Conservation (phyloP, 2,329 filamentous ascomycete species). For the Annulohypoxylon truncatum region DNA sequence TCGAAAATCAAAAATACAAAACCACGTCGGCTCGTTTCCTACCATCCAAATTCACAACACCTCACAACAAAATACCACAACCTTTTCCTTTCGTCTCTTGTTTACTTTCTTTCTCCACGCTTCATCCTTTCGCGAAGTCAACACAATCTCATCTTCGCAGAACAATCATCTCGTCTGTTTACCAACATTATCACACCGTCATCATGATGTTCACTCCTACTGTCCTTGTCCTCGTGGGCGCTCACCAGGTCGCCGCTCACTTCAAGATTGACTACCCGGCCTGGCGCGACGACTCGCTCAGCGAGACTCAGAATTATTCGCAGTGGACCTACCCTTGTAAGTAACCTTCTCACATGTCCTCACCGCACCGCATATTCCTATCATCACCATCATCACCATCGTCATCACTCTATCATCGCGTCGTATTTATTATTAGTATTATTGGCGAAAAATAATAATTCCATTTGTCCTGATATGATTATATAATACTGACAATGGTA, state of each 20-base stretch:
- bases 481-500: slow-evolving; percentile 1
- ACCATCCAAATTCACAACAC: neutral
- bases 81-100: neutral
- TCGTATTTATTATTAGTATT: neutral
- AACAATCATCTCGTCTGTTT: neutral
- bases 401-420: neutral
- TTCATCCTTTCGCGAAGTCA: neutral
- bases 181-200: neutral
- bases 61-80: neutral
- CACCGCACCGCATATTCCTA: neutral
- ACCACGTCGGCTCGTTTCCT: neutral
- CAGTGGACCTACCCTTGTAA: slow-evolving; percentile 66
- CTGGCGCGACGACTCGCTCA: slow-evolving; percentile 63
- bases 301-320: slow-evolving; percentile 55
- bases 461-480: neutral
- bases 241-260: slow-evolving; percentile 58
- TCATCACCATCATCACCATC: neutral
- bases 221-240: slow-evolving; percentile 49
- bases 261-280: slow-evolving; percentile 61
- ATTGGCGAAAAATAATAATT: neutral
- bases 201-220: slow-evolving; percentile 41
- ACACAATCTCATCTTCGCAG: neutral
- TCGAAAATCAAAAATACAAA: neutral
- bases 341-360: slow-evolving; percentile 32
- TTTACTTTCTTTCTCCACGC: neutral